A percentile compares a stretch with the other conserved stretches of the same genome.
Conservation (phyloP, 257 asterid genomes). For the Mitragyna speciosa region DNA sequence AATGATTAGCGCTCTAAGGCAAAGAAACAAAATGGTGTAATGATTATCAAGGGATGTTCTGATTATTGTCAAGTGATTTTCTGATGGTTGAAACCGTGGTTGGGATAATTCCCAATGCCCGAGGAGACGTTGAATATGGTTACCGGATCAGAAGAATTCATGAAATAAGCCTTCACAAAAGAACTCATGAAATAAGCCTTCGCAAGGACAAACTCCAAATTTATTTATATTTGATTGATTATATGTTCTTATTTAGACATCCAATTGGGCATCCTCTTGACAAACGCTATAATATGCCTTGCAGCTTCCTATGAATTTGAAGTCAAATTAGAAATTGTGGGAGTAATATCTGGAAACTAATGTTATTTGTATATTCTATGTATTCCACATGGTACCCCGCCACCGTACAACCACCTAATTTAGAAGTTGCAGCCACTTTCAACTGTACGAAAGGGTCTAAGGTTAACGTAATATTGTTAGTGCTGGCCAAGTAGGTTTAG, state of each 20-base stretch:
- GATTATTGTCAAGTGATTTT: not conserved
- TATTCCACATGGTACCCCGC: too few relatives aligned
- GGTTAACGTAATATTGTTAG: not conserved
- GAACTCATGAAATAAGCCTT: not conserved
- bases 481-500: not conserved
- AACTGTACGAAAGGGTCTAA: too few relatives aligned
- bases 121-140: not conserved
- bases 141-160: not conserved
- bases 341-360: not conserved
- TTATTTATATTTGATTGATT: not conserved
- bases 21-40: not conserved
- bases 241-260: not conserved
- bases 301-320: not conserved
- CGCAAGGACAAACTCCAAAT: not conserved
- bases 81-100: not conserved
- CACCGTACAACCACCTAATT: too few relatives aligned
- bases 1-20: not conserved
- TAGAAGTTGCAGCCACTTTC: not conserved
- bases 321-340: too few relatives aligned
- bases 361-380: too few relatives aligned
- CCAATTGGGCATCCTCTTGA: not conserved
- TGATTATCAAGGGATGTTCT: not conserved
- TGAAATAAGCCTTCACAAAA: not conserved
- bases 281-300: too few relatives aligned
- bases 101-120: too few relatives aligned